Conservation (phyloP, 2,329 filamentous ascomycete genomes). For the Trichoderma citrinoviride region DNA sequence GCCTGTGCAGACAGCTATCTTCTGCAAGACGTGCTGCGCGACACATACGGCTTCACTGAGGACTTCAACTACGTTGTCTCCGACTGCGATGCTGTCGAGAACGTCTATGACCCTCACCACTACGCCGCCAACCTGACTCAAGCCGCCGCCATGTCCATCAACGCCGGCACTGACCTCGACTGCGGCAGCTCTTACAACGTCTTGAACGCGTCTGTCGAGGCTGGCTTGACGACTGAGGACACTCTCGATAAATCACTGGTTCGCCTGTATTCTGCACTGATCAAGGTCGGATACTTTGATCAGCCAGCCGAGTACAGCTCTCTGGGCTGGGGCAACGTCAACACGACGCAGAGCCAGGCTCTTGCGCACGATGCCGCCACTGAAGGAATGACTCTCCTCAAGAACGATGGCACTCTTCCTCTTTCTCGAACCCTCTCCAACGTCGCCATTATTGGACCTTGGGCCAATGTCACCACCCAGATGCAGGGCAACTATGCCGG, state of each 20-base stretch:
- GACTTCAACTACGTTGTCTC: constrained; percentile 62
- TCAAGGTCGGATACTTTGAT: constrained; percentile 59
- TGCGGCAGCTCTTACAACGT: constrained; percentile 28
- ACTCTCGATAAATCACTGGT: constrained; percentile 23
- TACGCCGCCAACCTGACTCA: constrained; percentile 38
- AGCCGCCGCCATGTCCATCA: constrained; percentile 35
- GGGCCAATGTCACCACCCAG: constrained; percentile 41
- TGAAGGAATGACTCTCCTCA: constrained; percentile 49
- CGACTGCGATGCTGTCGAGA: constrained; percentile 62
- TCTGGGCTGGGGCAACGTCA: constrained; percentile 55
- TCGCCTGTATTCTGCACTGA: constrained; percentile 53
- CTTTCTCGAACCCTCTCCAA: constrained; percentile 34
- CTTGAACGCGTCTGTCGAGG: constrained; percentile 38
- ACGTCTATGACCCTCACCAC: constrained; percentile 50
- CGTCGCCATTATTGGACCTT: constrained; percentile 34
- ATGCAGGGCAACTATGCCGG: constrained; percentile 30
- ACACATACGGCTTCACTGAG: constrained; percentile 63
- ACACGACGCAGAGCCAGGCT: constrained; percentile 50
- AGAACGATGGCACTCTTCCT: constrained; percentile 53
- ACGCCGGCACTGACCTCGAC: constrained; percentile 34
- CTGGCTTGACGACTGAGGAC: constrained; percentile 38
- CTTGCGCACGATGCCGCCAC: constrained; percentile 56
- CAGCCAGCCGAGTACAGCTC: constrained; percentile 47
- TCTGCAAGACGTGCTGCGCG: constrained; percentile 59
- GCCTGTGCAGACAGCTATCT: constrained; percentile 63